Evolutionary conservation across 176 grass and related monocot genomes (phyloP), one percentile per base, ranked within the genome.

Genomic region (Triticum monococcum): DNA sequence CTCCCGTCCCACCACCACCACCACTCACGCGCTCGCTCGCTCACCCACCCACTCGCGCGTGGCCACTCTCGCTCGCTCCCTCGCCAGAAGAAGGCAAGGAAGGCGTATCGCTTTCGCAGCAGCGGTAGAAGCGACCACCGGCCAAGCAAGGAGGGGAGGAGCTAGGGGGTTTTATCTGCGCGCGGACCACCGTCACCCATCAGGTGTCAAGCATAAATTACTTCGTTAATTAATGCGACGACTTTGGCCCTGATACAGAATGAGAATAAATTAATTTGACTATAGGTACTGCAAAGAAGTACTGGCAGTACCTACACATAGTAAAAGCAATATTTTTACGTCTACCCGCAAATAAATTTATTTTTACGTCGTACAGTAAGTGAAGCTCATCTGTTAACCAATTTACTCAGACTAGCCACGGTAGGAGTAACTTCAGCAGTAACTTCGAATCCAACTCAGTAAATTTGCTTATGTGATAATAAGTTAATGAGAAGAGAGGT

Each of bases 101-200:
- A 45, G 18, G 57, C 72, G 30, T 31, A 59, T 86, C 84, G 84
- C 65, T 86, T 24, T 86, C 84, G 64, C 33, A 37, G 74, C 64
- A 20, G 65, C 50, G 36, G 35, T 37, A 11, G 83, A 66, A 78
- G 74, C 63, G 45, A 86, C 43, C 32, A 86, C 64, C 32, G n/a
- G 46, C 61, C 41, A 77, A 33, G 83, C 40, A 76, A 35, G 83
- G 5, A 54, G 24, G n/a, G 20, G 13, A 67, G 26, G 41, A 72
- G 81, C 4, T 12, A 8, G 40, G 35, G 17, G 48, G 20, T 80
- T 79, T 86, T 86, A 79, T 57, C 35, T 4, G 36, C 50, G 75
- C 50, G 50, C 32, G 37, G 65, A 81, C 65, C 80, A 25, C 64
- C 31, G 46, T 66, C 30, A 56, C 4, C 45, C 30, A 57, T 16